A percentile compares a stretch with the other conserved stretches of the same genome.
Evolutionary conservation across 306 rosid species (phyloP).

Genomic region (Astragalus membranaceus): DNA sequence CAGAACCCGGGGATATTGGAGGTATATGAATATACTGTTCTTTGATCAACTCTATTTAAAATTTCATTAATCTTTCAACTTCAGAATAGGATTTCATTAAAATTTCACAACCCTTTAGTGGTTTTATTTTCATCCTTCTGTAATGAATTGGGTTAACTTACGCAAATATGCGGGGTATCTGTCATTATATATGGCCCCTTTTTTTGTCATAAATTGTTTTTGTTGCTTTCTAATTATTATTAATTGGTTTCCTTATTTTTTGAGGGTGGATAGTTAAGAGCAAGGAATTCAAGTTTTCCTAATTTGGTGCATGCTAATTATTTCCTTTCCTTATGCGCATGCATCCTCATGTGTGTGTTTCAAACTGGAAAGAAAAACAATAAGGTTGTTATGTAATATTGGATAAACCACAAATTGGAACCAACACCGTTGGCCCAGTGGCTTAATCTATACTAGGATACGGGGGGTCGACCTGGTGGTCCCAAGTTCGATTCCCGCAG

Average conservation of each 20-base stretch:
- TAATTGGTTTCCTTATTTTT: not conserved
- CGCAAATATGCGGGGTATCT: not conserved
- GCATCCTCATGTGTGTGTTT: not conserved
- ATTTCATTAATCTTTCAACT: not conserved
- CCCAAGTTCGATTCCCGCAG: no score
- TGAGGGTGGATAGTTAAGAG: not conserved
- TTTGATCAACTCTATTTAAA: not conserved
- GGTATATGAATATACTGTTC: conserved; percentile 43
- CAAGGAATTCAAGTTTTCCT: not conserved
- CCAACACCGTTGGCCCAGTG: no score
- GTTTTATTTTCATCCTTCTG: not conserved
- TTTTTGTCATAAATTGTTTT: not conserved
- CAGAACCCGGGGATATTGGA: conserved; percentile 90
- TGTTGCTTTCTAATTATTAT: not conserved
- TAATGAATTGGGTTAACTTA: not conserved
- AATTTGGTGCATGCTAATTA: not conserved
- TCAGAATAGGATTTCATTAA: not conserved
- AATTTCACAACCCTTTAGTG: not conserved
- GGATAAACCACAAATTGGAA: not conserved
- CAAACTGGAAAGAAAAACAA: not conserved
- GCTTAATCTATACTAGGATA: no score
- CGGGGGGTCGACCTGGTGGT: no score
- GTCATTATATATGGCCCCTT: not conserved
- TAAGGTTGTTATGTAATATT: not conserved
- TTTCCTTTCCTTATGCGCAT: not conserved